phyloP scores from a whole-genome alignment of 2,329 filamentous ascomycete genomes.

The Venturia carpophila region DNA sequence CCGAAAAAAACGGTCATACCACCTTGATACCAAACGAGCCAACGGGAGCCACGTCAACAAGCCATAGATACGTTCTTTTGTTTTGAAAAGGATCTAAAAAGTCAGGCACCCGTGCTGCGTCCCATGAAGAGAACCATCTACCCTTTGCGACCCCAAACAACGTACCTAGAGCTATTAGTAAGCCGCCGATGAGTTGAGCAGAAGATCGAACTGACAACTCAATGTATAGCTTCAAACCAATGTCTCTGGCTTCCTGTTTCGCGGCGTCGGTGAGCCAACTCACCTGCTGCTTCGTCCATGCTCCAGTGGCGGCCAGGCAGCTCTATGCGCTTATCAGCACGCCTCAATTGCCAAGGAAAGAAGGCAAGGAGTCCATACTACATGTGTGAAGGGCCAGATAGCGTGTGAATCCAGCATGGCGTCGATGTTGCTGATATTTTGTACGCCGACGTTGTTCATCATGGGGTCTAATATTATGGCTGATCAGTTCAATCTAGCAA shows the following conservation, averaged over 20 bases:
- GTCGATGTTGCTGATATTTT: constrained; percentile 16
- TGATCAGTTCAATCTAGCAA: neutral
- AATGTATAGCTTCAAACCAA: constrained; percentile 15
- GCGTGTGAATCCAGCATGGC: constrained; percentile 19
- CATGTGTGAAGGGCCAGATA: constrained; percentile 17
- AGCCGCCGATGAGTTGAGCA: neutral
- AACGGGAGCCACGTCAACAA: no score
- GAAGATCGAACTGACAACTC: constrained; percentile 12
- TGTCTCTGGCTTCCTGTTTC: constrained; percentile 11
- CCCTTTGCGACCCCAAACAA: constrained; percentile 9
- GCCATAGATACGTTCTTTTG: no score
- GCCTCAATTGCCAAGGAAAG: neutral
- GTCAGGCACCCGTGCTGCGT: neutral
- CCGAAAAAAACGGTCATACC: no score
- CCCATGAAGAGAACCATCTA: neutral
- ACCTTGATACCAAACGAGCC: no score
- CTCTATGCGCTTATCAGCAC: neutral
- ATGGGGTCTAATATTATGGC: neutral
- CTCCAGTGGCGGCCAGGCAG: constrained; percentile 1
- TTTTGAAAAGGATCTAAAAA: no score
- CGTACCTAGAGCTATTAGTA: neutral
- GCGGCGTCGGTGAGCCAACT: constrained; percentile 11
- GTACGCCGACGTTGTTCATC: constrained; percentile 12
- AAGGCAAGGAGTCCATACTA: neutral
- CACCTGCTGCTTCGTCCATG: constrained; percentile 17